Conservation (phyloP, 495 filamentous ascomycete genomes). For the Penicillium paradoxum region DNA sequence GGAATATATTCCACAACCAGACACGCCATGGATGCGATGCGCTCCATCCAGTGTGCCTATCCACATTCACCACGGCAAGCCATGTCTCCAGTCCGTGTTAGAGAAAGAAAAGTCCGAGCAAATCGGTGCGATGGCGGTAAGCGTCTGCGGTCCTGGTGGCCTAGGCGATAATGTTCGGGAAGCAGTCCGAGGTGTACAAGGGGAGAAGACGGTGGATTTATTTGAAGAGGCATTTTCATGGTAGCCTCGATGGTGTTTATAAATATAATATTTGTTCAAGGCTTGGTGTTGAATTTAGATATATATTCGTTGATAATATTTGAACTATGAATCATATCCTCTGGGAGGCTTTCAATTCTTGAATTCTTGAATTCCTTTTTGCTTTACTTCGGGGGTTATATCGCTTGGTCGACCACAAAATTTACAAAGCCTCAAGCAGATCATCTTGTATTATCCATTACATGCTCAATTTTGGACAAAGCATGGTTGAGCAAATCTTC, state of each 20-base stretch:
- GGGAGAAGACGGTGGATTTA: conserved; percentile 34
- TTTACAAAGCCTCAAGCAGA: neutral
- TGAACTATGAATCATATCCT: too few species aligned
- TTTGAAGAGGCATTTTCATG: conserved; percentile 44
- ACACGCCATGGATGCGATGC: conserved; percentile 30
- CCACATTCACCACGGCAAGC: conserved; percentile 30
- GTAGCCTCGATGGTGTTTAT: conserved; percentile 15
- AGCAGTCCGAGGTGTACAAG: conserved; percentile 34
- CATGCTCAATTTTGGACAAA: neutral
- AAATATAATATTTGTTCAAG: neutral
- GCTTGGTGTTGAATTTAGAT: neutral
- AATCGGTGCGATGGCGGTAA: conserved; percentile 43
- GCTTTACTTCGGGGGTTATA: too few species aligned
- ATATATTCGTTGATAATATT: neutral
- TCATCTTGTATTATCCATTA: neutral
- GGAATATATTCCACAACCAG: conserved; percentile 21
- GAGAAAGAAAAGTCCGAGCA: conserved; percentile 34
- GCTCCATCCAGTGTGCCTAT: conserved; percentile 29
- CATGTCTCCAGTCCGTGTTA: conserved; percentile 30
- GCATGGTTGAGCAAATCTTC: neutral
- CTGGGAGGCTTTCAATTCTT: too few species aligned
- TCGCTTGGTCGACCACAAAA: too few species aligned
- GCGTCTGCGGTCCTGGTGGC: conserved; percentile 41
- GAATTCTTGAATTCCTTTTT: too few species aligned
- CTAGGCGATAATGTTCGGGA: conserved; percentile 43